phyloP scores from a whole-genome alignment of 2,329 filamentous ascomycete species.

The Dendryphion nanum region DNA sequence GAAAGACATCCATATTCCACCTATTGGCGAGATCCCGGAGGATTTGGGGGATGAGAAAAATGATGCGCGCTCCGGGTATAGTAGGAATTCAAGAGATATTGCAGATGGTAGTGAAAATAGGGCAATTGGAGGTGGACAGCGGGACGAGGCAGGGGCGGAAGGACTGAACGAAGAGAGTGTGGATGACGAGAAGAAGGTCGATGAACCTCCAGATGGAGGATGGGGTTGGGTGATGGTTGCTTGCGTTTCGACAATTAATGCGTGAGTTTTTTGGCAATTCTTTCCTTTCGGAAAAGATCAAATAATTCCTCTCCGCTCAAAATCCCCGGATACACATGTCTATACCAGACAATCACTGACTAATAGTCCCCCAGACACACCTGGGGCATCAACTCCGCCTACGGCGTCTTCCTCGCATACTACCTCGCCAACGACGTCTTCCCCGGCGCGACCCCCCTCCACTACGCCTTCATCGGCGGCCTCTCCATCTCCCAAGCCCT shows the following conservation, averaged over 20 bases:
- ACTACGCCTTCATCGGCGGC: constrained; percentile 76
- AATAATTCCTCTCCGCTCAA: background rate
- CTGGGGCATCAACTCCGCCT: constrained; percentile 71
- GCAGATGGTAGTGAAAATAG: no score
- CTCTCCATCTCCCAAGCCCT: constrained; percentile 66
- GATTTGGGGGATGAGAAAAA: no score
- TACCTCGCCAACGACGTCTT: constrained; percentile 67
- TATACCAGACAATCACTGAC: background rate
- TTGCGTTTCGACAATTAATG: constrained; percentile 30
- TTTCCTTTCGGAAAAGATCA: background rate
- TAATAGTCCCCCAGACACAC: constrained; percentile 54
- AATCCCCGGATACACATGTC: no score
- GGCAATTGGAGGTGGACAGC: background rate
- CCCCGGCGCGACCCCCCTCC: constrained; percentile 60
- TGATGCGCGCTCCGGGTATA: no score
- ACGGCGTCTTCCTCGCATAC: constrained; percentile 69
- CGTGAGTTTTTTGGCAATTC: background rate
- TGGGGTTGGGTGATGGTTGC: constrained; percentile 59
- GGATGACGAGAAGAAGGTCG: constrained; percentile 13
- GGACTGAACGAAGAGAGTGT: background rate
- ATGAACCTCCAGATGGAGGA: constrained; percentile 58
- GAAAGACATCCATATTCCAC: no score
- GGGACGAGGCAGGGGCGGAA: background rate
- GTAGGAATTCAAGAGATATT: no score
- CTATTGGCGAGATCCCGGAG: no score